Evolutionary conservation across 2,329 filamentous ascomycete genomes (phyloP).

Genomic region (Colletotrichum liriopes): DNA sequence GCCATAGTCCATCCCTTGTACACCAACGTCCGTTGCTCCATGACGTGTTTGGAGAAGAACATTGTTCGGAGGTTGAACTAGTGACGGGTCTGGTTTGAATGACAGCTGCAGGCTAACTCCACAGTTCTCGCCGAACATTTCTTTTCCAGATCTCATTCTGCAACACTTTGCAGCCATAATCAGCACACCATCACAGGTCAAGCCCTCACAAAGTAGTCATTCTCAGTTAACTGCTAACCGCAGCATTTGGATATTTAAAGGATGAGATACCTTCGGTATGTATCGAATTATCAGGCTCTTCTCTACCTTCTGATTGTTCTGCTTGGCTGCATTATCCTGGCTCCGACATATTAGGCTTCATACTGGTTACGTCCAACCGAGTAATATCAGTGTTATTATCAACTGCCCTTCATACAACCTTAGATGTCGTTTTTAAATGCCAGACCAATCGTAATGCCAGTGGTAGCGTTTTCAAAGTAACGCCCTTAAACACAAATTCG

Average conservation of each 20-base stretch:
- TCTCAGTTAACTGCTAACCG: neutral
- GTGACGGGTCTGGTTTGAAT: neutral
- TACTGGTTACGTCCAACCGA: constrained; percentile 47
- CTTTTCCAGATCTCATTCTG: constrained; percentile 4
- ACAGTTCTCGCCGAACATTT: constrained; percentile 24
- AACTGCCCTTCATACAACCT: no score
- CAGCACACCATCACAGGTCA: neutral
- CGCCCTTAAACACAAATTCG: no score
- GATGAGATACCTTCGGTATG: no score
- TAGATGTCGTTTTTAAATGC: no score
- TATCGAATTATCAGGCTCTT: neutral
- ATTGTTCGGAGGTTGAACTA: neutral
- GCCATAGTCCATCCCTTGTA: neutral
- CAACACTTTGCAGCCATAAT: neutral
- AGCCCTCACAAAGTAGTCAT: neutral
- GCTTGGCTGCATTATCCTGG: neutral
- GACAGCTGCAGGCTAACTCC: neutral
- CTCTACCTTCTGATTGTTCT: no score
- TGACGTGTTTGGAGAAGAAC: constrained; percentile 35
- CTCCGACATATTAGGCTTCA: constrained; percentile 55
- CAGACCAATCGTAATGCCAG: no score
- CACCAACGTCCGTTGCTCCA: constrained; percentile 17
- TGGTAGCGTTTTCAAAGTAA: no score
- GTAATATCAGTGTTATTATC: no score
- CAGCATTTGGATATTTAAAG: neutral